These are phyloP conservation scores for Orbilia blumenaviensis DNA, from an alignment of 2,329 filamentous ascomycete species.

Conservation along the genomic window DNA sequence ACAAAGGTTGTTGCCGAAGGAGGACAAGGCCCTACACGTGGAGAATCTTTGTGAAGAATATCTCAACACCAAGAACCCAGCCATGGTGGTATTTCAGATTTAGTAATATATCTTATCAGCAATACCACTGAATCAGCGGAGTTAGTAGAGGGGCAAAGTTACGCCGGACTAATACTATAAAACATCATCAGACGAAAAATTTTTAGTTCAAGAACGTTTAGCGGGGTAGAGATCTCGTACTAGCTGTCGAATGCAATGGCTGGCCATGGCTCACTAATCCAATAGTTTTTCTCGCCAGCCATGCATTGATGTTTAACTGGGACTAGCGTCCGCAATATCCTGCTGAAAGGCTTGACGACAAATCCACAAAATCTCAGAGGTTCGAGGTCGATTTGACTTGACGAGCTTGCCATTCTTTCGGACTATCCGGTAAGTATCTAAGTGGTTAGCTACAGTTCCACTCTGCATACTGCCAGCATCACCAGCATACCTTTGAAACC, in stretches of 20 bases:
- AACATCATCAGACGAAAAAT: conserved; percentile 36
- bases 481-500: not conserved
- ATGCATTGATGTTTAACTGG: not conserved
- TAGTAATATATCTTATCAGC: not conserved
- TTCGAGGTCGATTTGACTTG: not conserved
- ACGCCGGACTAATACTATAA: not conserved
- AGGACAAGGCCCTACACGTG: conserved; percentile 21
- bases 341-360: not conserved
- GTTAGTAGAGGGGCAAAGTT: conserved; percentile 3
- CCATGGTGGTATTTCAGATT: not conserved
- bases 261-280: conserved; percentile 45
- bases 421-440: not conserved
- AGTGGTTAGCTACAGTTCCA: too few species aligned
- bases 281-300: not conserved
- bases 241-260: too few species aligned
- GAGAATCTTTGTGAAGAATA: not conserved
- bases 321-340: conserved; percentile 7
- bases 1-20: conserved; percentile 21
- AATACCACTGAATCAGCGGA: not conserved
- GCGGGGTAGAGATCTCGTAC: conserved; percentile 42
- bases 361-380: not conserved
- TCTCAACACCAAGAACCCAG: not conserved
- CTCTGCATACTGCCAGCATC: not conserved
- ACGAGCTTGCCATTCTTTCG: not conserved
- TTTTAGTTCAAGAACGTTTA: not conserved